Percentiles rank a stretch among this genome's conserved stretches.
phyloP scores from a whole-genome alignment of 2,329 filamentous ascomycete genomes.

The Botrytis aclada region DNA sequence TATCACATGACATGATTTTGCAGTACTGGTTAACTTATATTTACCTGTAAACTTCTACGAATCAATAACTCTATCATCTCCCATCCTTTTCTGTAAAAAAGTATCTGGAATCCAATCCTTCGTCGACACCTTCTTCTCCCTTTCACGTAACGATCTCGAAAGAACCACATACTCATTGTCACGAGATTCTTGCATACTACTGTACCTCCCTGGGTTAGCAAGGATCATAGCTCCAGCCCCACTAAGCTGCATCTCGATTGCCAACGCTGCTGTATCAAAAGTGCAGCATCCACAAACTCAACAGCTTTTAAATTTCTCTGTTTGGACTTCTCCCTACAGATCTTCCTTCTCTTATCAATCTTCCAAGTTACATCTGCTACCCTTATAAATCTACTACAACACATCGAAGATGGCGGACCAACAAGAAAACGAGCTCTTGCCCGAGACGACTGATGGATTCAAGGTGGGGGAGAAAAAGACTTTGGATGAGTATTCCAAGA shows the following conservation, averaged over 20 bases:
- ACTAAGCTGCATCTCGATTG: slow-evolving; percentile 21
- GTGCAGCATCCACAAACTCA: slow-evolving; percentile 19
- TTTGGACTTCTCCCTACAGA: slow-evolving; percentile 3
- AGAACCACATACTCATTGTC: neutral
- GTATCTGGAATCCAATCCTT: too few species aligned
- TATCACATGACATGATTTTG: neutral
- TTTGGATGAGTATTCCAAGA: slow-evolving; percentile 87
- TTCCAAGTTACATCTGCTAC: neutral
- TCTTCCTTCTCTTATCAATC: slow-evolving; percentile 1
- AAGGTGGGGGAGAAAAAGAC: slow-evolving; percentile 99
- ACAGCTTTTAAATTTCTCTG: slow-evolving; percentile 19
- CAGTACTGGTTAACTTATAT: neutral
- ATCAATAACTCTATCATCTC: neutral
- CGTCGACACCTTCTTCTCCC: neutral
- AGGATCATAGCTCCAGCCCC: slow-evolving; percentile 13
- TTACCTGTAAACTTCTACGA: neutral
- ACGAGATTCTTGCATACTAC: neutral
- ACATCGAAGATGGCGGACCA: slow-evolving; percentile 40
- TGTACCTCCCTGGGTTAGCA: neutral
- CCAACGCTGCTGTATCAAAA: slow-evolving; percentile 22
- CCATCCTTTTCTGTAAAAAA: neutral
- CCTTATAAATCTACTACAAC: neutral
- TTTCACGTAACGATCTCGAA: neutral
- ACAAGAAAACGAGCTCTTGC: slow-evolving; percentile 70
- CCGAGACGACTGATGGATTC: slow-evolving; percentile 91